Conservation (phyloP, 371 early-diverging fungal genomes). For the Dichotomocladium elegans region DNA sequence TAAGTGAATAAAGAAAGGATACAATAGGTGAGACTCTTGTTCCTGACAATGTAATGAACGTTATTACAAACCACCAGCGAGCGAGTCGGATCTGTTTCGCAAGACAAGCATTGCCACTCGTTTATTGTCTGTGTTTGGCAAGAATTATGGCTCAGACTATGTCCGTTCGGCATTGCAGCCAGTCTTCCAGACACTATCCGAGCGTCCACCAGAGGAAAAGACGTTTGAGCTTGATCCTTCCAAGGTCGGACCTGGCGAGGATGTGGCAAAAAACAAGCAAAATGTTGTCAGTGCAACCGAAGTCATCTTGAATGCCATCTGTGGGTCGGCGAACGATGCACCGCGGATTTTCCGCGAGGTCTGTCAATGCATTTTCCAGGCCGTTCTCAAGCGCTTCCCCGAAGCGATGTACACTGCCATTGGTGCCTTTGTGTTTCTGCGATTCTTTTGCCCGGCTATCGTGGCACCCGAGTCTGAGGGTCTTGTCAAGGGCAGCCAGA, state of each 20-base stretch:
- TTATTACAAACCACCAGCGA: constrained; percentile 35
- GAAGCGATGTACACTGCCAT: constrained; percentile 80
- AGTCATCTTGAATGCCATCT: constrained; percentile 72
- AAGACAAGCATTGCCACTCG: constrained; percentile 85
- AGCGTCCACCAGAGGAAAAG: constrained; percentile 18
- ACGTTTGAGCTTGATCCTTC: constrained; percentile 82
- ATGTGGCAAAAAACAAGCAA: constrained; percentile 57
- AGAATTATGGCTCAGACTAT: constrained; percentile 71
- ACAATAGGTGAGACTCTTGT: not conserved
- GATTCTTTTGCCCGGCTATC: constrained; percentile 91
- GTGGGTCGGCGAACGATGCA: constrained; percentile 62
- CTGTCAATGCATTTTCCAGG: constrained; percentile 64
- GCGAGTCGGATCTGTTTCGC: constrained; percentile 82
- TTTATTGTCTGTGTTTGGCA: constrained; percentile 75
- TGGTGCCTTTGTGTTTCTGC: constrained; percentile 88
- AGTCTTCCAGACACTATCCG: constrained; percentile 50
- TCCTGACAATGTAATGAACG: constrained; percentile 5
- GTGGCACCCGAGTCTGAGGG: constrained; percentile 72
- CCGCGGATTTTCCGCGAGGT: constrained; percentile 75
- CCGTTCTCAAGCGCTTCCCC: constrained; percentile 78
- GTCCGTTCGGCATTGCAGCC: constrained; percentile 76
- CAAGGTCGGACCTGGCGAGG: constrained; percentile 57
- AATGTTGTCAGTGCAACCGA: constrained; percentile 75
- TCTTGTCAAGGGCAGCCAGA: constrained; percentile 26
- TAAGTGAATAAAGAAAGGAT: constrained; percentile 3